A percentile compares a stretch with the other conserved stretches of the same genome.
Evolutionary conservation across 345 rosid genomes (phyloP).

Genomic region (Acer negundo): DNA sequence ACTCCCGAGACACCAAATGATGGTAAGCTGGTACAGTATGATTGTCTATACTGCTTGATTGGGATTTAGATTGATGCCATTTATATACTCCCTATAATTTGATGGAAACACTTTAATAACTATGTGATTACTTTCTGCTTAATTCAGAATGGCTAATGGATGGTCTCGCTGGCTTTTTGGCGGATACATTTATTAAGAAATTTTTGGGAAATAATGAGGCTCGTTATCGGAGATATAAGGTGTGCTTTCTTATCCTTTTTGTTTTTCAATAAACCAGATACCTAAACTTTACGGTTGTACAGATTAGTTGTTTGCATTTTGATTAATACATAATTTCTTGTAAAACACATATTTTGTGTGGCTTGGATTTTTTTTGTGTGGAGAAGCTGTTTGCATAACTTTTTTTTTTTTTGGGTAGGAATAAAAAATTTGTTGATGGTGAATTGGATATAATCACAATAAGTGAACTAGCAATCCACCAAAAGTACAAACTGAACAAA

Average conservation of each 20-base stretch:
- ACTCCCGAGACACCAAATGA: conserved; percentile 81
- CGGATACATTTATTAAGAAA: conserved; percentile 86
- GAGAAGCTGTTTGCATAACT: no score
- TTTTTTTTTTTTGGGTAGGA: not conserved
- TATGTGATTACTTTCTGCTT: conserved; percentile 20
- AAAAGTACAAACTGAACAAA: not conserved
- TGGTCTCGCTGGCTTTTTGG: conserved; percentile 92
- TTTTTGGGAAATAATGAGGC: conserved; percentile 97
- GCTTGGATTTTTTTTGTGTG: not conserved
- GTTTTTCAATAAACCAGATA: not conserved
- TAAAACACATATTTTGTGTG: not conserved
- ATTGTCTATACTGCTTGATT: conserved; percentile 23
- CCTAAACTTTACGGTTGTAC: not conserved
- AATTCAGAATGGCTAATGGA: conserved; percentile 95
- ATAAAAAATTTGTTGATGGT: not conserved
- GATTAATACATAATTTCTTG: not conserved
- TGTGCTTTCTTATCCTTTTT: conserved; percentile 29
- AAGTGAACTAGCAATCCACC: not conserved
- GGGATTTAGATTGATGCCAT: conserved; percentile 7
- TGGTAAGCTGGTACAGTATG: conserved; percentile 54
- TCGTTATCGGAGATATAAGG: conserved; percentile 92
- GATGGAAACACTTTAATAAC: conserved; percentile 5
- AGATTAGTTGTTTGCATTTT: not conserved
- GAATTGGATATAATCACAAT: not conserved
- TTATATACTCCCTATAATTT: not conserved